A percentile compares a stretch with the other conserved stretches of the same genome.
These are phyloP conservation scores for Hypsizygus ulmarius DNA, from an alignment of 1,284 basidiomycete species.

Conservation along the genomic window DNA sequence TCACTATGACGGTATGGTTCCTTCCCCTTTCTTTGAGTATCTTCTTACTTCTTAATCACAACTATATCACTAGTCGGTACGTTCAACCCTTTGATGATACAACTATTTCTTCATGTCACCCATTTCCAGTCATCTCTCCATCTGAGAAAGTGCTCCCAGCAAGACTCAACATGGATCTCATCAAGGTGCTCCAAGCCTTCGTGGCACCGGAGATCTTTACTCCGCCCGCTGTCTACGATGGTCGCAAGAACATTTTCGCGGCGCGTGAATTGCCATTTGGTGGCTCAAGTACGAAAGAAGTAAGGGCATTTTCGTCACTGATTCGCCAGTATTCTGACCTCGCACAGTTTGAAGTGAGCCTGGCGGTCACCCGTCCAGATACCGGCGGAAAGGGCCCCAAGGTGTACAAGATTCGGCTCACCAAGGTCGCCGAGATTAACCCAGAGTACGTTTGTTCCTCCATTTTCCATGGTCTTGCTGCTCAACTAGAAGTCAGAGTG, in stretches of 20 bases:
- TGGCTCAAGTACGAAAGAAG: constrained; percentile 45
- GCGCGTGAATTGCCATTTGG: constrained; percentile 56
- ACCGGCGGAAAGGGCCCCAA: constrained; percentile 46
- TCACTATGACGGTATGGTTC: constrained; percentile 68
- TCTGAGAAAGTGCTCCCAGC: constrained; percentile 66
- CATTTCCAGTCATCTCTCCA: constrained; percentile 50
- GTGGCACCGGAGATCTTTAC: constrained; percentile 61
- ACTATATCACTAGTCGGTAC: constrained; percentile 48
- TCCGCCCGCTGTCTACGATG: constrained; percentile 69
- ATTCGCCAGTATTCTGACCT: constrained; percentile 2
- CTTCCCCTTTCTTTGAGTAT: constrained; percentile 1
- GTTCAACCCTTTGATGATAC: constrained; percentile 24
- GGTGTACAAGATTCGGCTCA: constrained; percentile 60
- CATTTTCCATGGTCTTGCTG: constrained; percentile 3
- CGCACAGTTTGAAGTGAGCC: constrained; percentile 58
- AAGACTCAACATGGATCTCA: constrained; percentile 63
- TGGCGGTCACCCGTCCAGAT: constrained; percentile 37
- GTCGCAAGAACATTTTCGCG: constrained; percentile 73
- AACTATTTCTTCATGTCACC: constrained; percentile 4
- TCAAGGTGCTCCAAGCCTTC: constrained; percentile 54
- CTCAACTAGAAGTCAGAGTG: constrained; percentile 40
- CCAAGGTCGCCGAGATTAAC: constrained; percentile 70
- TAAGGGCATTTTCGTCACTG: constrained; percentile 14
- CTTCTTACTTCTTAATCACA: constrained; percentile 14
- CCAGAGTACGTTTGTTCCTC: constrained; percentile 52